Evolutionary conservation across 2,329 filamentous ascomycete genomes (phyloP).

Genomic region (Moelleriella libera): DNA sequence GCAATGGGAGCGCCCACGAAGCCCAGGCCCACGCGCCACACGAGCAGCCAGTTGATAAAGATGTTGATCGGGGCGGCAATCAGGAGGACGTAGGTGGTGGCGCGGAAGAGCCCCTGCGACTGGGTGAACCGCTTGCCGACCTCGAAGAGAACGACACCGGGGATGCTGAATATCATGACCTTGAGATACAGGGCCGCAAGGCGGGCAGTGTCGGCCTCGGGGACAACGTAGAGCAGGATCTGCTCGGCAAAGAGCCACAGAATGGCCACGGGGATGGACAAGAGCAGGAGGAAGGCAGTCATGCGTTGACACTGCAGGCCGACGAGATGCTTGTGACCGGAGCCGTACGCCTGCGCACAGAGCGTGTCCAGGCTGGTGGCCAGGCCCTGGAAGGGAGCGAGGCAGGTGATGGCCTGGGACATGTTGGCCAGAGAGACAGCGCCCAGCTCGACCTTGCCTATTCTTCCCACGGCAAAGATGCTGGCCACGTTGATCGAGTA

Average conservation of each 20-base stretch:
- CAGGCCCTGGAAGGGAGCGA: conserved; percentile 69
- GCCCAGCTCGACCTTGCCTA: conserved; percentile 48
- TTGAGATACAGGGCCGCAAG: conserved; percentile 62
- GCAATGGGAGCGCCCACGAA: conserved; percentile 75
- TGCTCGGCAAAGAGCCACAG: conserved; percentile 57
- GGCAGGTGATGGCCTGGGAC: conserved; percentile 68
- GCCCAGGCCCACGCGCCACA: conserved; percentile 54
- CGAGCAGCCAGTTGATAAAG: conserved; percentile 64
- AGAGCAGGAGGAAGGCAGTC: conserved; percentile 59
- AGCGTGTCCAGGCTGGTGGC: conserved; percentile 85
- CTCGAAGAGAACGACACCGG: conserved; percentile 66
- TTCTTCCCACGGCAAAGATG: conserved; percentile 63
- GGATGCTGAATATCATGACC: conserved; percentile 58
- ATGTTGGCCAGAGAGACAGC: conserved; percentile 44
- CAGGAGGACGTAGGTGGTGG: conserved; percentile 63
- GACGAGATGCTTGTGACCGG: conserved; percentile 77
- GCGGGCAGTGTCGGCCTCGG: conserved; percentile 43
- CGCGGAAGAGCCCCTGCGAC: conserved; percentile 68
- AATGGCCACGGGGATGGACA: conserved; percentile 58
- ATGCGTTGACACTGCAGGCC: conserved; percentile 72
- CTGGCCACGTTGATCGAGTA: conserved; percentile 75
- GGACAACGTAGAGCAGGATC: conserved; percentile 38
- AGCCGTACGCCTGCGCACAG: conserved; percentile 87
- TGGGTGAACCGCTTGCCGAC: conserved; percentile 69
- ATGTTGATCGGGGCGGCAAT: conserved; percentile 66